Evolutionary conservation across 495 filamentous ascomycete species (phyloP), one percentile per base, ranked within the genome.

Genomic region (Venustampulla echinocandica): DNA sequence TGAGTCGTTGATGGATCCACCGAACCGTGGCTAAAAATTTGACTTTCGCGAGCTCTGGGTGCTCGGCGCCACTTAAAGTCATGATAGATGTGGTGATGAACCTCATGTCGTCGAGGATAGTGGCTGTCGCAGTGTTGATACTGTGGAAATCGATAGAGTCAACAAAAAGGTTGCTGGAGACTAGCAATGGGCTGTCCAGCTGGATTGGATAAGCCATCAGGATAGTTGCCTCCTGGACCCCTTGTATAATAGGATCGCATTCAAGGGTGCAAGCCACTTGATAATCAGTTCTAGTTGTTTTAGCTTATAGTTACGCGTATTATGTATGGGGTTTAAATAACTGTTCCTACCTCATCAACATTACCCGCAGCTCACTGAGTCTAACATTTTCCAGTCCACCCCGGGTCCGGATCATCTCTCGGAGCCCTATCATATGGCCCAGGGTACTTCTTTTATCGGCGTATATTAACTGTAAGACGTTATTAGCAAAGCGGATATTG

Each of bases 371-470:
- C 6, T 24, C 19, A 1, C 21, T 28, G 17, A 44, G 43, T 13
- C 20, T 17, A 10, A 54, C 46, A 17, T 37, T 52, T 24, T 42
- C 11, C 0, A 58, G 5, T 19, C 55, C 55, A 24, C 55, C 55
- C 20, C 55, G 43, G 1, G 32, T 43, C 18, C 24, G 13, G n/a
- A 58, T 30, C 50, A 58, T 58, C 7, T 51, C 47, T 32, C 28
- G 42, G 28, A 58, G 50, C 5, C 55, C 55, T 11, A 25, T 50
- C 55, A 58, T 48, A 42, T 58, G 55, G 10, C 47, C 42, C 18
- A 51, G 10, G n/a, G 24, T 33, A 23, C 54, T 53, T 37, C 35
- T 46, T 23, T 43, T 44, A 36, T 57, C 54, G 11, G 46, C 35
- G 21, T 57, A 53, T 27, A 57, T 38, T 9, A 50, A 33, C 50